These are phyloP conservation scores for Plectranthus barbatus DNA, from an alignment of 257 asterid genomes.

Conservation along the genomic window DNA sequence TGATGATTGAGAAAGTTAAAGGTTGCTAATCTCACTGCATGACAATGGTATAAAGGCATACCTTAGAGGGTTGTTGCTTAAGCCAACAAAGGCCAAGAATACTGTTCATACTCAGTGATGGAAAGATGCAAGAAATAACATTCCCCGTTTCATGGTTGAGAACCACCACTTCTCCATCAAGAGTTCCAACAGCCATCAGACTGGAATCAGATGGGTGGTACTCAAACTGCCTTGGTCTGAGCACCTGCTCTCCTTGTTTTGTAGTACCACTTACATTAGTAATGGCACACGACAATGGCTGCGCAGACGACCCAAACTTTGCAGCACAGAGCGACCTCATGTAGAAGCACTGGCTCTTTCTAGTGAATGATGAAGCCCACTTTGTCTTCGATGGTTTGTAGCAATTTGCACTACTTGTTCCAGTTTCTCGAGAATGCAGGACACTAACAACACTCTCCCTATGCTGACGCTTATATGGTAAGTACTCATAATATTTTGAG, in stretches of 20 bases:
- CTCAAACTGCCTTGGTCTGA: slow-evolving; percentile 83
- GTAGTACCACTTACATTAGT: slow-evolving; percentile 18
- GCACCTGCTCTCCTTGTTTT: slow-evolving; percentile 26
- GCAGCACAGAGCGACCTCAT: slow-evolving; percentile 64
- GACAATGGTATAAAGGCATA: slow-evolving; percentile 19
- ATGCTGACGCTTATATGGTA: slow-evolving; percentile 51
- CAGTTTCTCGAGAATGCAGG: slow-evolving; percentile 51
- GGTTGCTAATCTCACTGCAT: too few relatives aligned
- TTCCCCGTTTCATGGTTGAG: slow-evolving; percentile 68
- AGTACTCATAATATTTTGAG: slow-evolving; percentile 57
- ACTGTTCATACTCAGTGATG: slow-evolving; percentile 29
- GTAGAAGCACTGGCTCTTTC: slow-evolving; percentile 42
- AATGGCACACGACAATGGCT: slow-evolving; percentile 31
- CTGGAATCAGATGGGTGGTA: slow-evolving; percentile 68
- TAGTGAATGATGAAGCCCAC: slow-evolving; percentile 18
- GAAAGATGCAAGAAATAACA: slow-evolving; percentile 28
- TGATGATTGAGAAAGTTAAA: too few relatives aligned
- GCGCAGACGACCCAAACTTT: slow-evolving; percentile 37
- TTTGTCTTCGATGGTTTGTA: slow-evolving; percentile 9
- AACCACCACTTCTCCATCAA: slow-evolving; percentile 72
- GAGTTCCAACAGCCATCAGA: slow-evolving; percentile 79
- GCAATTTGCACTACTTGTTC: slow-evolving; percentile 20
- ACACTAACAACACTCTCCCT: slow-evolving; percentile 45
- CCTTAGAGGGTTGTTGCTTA: slow-evolving; percentile 63
- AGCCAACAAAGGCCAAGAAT: slow-evolving; percentile 84